Evolutionary conservation across 805 yeast genomes (phyloP), one percentile per base, ranked within the genome.

Genomic region (Suhomyces sp.): DNA sequence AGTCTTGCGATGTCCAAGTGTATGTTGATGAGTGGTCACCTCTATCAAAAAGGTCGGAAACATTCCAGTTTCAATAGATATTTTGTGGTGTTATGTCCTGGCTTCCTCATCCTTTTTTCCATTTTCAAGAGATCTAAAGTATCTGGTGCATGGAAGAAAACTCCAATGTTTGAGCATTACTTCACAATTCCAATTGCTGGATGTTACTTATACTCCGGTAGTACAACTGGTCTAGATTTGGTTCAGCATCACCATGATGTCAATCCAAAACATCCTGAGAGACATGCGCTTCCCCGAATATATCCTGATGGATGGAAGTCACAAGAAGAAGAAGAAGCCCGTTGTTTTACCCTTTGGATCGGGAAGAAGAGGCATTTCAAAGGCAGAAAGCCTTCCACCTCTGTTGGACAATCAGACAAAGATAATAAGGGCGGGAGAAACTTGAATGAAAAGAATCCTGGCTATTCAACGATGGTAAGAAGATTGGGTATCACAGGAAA

Each of bases 331-430:
- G 93, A 86, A 45, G 47, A 70, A n/a, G 61, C 76, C 18, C 66
- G 95, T 32, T 79, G 93, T 43, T 88, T 91, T 50, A 85, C 93
- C 0, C 47, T 91, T 2, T 88, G 96, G 96, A 77, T 81, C 58
- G 91, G 88, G 0, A 70, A 72, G 5, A 83, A 81, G 46, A 60
- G 81, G 37, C 58, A 68, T 3, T 60, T 77, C 38, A 51, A 30
- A 27, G 31, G 15, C 14, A 28, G 23, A 12, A 19, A 28, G 23
- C 23, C 8, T 20, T 20, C n/a, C n/a, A n/a, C n/a, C n/a, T n/a
- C n/a, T n/a, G n/a, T n/a, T n/a, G n/a, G n/a, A n/a, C n/a, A n/a
- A 20, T 20, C 11, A 20, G 11, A 11, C 11, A 11, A 11, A 20
- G 23, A 20, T 20, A 11, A 20, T 20, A 20, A 20, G 23, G 23